phyloP scores from a whole-genome alignment of 208 protist genomes.

The Leptomonas pyrrhocoris region DNA sequence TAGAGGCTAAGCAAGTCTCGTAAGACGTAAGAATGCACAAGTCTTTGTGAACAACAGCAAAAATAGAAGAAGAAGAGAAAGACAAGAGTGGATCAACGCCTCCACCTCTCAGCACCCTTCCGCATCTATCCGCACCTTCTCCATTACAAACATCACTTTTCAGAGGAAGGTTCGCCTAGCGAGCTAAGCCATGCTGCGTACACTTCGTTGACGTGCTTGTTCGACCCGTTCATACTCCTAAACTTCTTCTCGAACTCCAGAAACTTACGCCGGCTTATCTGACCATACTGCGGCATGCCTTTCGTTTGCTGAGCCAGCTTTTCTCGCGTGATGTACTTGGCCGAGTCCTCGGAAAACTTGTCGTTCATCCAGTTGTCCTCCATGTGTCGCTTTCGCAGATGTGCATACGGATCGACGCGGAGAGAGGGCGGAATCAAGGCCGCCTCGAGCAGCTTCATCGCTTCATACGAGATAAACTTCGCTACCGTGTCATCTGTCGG shows the following conservation, averaged over 20 bases:
- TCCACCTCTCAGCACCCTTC: no score
- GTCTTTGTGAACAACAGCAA: neutral
- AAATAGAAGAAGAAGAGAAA: neutral
- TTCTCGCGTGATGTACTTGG: conserved; percentile 73
- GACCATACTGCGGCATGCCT: conserved; percentile 78
- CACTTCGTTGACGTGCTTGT: conserved; percentile 77
- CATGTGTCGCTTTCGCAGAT: conserved; percentile 89
- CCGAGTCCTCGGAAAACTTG: conserved; percentile 81
- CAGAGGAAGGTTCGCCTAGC: conserved; percentile 7
- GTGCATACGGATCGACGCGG: conserved; percentile 80
- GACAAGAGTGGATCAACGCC: no score
- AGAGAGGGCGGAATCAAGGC: conserved; percentile 84
- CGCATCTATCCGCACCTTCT: no score
- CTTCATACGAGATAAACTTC: conserved; percentile 90
- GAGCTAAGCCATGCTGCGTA: conserved; percentile 86
- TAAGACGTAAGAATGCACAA: neutral
- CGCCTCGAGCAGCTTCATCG: conserved; percentile 81
- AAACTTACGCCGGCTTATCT: conserved; percentile 72
- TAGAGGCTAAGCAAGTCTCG: no score
- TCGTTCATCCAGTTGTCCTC: conserved; percentile 93
- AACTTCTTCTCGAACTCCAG: conserved; percentile 81
- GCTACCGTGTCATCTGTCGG: conserved; percentile 78
- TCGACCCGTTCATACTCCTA: conserved; percentile 52
- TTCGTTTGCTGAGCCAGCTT: conserved; percentile 81
- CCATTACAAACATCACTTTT: neutral